Base-by-base conservation (phyloP, 345 rosid species). In the Microthlaspi erraticum region DNA sequence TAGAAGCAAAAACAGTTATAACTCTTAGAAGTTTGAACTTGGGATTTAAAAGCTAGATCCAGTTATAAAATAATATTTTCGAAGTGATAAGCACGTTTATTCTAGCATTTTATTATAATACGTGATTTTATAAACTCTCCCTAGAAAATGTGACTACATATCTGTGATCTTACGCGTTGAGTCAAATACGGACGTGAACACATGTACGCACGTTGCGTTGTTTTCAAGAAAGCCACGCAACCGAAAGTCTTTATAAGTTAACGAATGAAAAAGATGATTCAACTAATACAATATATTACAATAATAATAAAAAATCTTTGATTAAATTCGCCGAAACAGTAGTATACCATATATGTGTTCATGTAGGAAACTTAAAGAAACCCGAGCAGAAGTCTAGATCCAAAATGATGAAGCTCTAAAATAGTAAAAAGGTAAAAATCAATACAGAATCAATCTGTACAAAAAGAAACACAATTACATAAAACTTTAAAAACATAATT, bases 131-230 rank as follows among this genome's bases (percentile, higher is more conserved):
- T 44, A 2, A 20, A 16, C 11, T 48, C 5, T n/a, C 16, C 37
- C n/a, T 7, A 6, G 23, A 68, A 46, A 0, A 11, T 57, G 36
- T 10, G 10, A 36, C 9, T 38, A 38, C 26, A 60, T 18, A 18
- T 16, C 23, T 14, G 16, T 44, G 57, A 73, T 7, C 12, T 20
- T 20, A 64, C 71, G 77, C 77, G 55, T 58, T 41, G 78, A 50
- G 68, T 33, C 26, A 11, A 10, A 59, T 16, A 33, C 20, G 41
- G 23, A 67, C 63, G 68, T 74, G 78, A 74, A 32, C 17, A 51
- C 62, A 60, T 33, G 68, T 66, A 73, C 20, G 67, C 77, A 73
- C 68, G 78, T 66, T 5, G 68, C 78, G 51, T 66, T 51, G 73
- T 51, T 74, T 59, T 19, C 73, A 66, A 74, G 73, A 18, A 74